Conservation (phyloP, 2,329 filamentous ascomycete species). For the Rugonectria rugulosa region DNA sequence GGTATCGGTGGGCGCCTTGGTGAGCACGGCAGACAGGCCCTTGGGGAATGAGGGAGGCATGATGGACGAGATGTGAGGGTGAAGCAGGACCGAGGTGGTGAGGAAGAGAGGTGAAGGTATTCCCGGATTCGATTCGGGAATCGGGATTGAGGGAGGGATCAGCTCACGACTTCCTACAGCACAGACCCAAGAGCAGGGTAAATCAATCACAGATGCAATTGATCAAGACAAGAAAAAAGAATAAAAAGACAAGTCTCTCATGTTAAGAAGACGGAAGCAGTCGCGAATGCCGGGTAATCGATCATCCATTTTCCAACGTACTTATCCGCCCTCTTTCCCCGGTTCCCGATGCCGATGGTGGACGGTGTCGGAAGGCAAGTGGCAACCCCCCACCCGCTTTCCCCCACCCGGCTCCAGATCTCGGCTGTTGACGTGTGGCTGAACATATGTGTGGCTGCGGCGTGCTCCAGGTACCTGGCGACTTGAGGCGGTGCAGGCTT, state of each 20-base stretch:
- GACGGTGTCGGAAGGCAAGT: conserved; percentile 21
- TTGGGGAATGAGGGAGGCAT: conserved; percentile 37
- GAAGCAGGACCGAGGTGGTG: background rate
- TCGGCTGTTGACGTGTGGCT: conserved; percentile 31
- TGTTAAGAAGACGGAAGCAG: conserved; percentile 11
- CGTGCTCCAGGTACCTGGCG: background rate
- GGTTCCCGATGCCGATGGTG: conserved; percentile 27
- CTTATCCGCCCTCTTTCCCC: conserved; percentile 21
- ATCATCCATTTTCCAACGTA: conserved; percentile 33
- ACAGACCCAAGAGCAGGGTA: background rate
- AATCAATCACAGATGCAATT: background rate
- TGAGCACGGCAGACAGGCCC: conserved; percentile 77
- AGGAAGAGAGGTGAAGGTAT: conserved; percentile 11
- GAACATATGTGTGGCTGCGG: conserved; percentile 17
- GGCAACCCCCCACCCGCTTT: conserved; percentile 11
- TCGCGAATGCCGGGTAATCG: conserved; percentile 31
- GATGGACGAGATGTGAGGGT: background rate
- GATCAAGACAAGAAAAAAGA: conserved; percentile 4
- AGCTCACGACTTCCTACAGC: background rate
- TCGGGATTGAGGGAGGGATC: conserved; percentile 6
- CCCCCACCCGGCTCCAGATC: conserved; percentile 31
- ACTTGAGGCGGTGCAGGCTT: conserved; percentile 18
- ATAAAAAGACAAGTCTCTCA: conserved; percentile 3
- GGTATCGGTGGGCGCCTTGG: conserved; percentile 81
- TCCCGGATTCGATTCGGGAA: conserved; percentile 12